Evolutionary conservation across 1,139 yeast genomes (phyloP), one percentile per base, ranked within the genome.

Genomic region (Arxiozyma slooffiae): DNA sequence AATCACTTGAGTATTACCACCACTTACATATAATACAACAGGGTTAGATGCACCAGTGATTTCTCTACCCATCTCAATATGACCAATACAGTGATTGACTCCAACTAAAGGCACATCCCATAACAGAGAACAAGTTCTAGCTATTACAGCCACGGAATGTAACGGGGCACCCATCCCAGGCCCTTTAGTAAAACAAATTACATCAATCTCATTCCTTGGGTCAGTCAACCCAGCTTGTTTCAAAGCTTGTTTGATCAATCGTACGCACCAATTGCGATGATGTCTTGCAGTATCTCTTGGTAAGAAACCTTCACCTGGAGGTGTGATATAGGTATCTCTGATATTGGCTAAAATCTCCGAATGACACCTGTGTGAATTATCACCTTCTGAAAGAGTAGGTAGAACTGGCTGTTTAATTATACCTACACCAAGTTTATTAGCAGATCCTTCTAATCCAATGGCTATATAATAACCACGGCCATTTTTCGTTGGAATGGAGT

Each of bases 151-250:
- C 41, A 89, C 97, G 55, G 94, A 81, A 60, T 92, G 96, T 52
- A 92, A 71, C 0, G 99, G 99, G 0, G 97, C 97, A 3, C 99
- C 99, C 98, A 92, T 94, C 1, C 99, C 99, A 0, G 98, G 99
- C 4, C 98, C 99, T 67, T 86, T 95, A 1, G 97, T 92, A 67
- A 90, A 92, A 67, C 97, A 89, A 50, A 92, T 85, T 60, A 95
- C 89, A 67, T 90, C 96, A 26, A 92, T 69, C 48, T 88, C 94
- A 1, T 64, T 52, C 45, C 71, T 59, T 7, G 67, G 64, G 26
- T 64, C 61, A 2, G 58, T 50, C n/a, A 88, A 65, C 0, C 70
- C 67, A 2, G 96, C 84, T 43, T 83, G 92, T 3, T 65, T 66
- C 49, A 92, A 64, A 0, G 97, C 86, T 40, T 63, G 64, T 59